Evolutionary conservation across 2,329 filamentous ascomycete species (phyloP), one percentile per base, ranked within the genome.

Genomic region (Conoideocrella luteorostrata): DNA sequence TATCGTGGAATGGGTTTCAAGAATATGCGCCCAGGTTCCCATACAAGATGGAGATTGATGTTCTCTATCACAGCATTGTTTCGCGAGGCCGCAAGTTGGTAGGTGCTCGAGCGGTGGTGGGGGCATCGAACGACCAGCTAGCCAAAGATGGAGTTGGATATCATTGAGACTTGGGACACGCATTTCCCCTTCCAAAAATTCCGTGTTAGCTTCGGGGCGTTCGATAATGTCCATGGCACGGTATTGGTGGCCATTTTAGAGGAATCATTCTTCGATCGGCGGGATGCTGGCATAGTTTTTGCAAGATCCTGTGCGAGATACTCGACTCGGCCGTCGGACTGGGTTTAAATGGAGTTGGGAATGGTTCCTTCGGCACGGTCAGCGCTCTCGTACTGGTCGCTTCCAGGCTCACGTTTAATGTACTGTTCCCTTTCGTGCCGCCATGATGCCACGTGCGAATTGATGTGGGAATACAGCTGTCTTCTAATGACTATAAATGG

Each of bases 1-100:
- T 61, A 72, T 2, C 53, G 44, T 1, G 71, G 71, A 1, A 69
- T 46, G 1, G 67, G 66, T 45, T 69, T 69, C 10, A 69, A 36
- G 33, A 55, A 56, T 17, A 69, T 67, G 33, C 61, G 57, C 10
- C 59, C 57, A 15, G 56, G 58, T 37, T 59, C 55, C 66, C 65
- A 69, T 23, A 69, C 52, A 34, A 68, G 60, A 39, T 69, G 66
- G 20, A 69, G 53, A 21, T 66, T 61, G 9, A 64, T 52, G 12
- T 56, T 57, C 41, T 69, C 66, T 15, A 62, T 65, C 39, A 68
- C 50, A 28, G 54, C 44, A 29, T 68, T 61, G 2, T 64, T 57
- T 33, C 63, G 55, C 1, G 46, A 52, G 23, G 63, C 48, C 13
- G 64, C 47, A 7, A 57, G 41, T 40, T 68, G 65, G 36, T 67